Evolutionary conservation across 805 yeast genomes (phyloP).

Genomic region (Wickerhamiella australiensis): DNA sequence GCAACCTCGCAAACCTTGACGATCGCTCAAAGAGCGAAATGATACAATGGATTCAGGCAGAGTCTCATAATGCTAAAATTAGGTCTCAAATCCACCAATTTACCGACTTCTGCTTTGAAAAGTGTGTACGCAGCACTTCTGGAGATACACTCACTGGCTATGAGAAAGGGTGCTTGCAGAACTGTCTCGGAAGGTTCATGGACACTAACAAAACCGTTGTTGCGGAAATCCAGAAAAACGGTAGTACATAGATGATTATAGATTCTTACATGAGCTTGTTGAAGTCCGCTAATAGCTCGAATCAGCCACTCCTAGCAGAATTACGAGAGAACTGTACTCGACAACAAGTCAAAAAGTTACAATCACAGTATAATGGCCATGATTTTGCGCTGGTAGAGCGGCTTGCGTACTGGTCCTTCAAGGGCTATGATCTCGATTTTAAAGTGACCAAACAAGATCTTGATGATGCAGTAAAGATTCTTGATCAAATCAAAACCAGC

Average conservation of each 20-base stretch:
- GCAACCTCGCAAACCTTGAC: slow-evolving; percentile 34
- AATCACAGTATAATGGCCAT: slow-evolving; percentile 1
- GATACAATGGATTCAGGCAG: slow-evolving; percentile 62
- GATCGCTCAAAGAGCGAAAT: slow-evolving; percentile 64
- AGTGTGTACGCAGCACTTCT: slow-evolving; percentile 45
- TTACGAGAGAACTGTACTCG: not conserved
- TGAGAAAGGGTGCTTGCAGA: slow-evolving; percentile 64
- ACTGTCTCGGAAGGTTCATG: slow-evolving; percentile 75
- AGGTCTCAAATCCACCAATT: slow-evolving; percentile 66
- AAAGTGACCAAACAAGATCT: not conserved
- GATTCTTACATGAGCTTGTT: slow-evolving; percentile 2
- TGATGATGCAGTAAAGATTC: not conserved
- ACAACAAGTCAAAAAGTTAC: not conserved
- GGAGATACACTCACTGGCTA: slow-evolving; percentile 36
- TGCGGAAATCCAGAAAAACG: slow-evolving; percentile 29
- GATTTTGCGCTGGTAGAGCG: slow-evolving; percentile 8
- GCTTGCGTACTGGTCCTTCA: not conserved
- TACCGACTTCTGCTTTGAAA: slow-evolving; percentile 83
- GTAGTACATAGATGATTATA: not conserved
- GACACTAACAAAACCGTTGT: slow-evolving; percentile 83
- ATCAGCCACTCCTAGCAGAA: not conserved
- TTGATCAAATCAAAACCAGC: not conserved
- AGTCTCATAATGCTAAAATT: slow-evolving; percentile 75
- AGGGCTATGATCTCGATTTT: not conserved
- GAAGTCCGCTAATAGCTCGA: not conserved